phyloP scores from a whole-genome alignment of 1,284 basidiomycete species.

The Fomes fomentarius region DNA sequence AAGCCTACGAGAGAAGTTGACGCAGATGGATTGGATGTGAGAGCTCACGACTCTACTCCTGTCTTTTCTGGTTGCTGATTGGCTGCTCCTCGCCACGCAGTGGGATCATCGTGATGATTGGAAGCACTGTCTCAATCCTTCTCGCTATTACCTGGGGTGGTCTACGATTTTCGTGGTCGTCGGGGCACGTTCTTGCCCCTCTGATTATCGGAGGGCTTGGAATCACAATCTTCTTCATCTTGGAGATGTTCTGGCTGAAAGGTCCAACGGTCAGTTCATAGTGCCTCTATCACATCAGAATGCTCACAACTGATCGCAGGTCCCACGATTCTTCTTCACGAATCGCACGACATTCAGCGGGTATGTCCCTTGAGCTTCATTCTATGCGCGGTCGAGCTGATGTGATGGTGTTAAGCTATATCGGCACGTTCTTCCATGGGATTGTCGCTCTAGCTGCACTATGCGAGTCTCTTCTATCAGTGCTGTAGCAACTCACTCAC shows the following conservation, averaged over 20 bases:
- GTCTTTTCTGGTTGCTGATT: neutral
- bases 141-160: slow-evolving; percentile 24
- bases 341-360: slow-evolving; percentile 37
- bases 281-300: neutral
- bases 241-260: slow-evolving; percentile 15
- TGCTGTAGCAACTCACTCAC: neutral
- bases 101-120: neutral
- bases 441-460: slow-evolving; percentile 6
- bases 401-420: slow-evolving; percentile 23
- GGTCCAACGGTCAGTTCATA: slow-evolving; percentile 8
- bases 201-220: slow-evolving; percentile 23
- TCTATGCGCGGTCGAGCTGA: neutral
- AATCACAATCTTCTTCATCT: slow-evolving; percentile 16
- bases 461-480: slow-evolving; percentile 1
- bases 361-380: slow-evolving; percentile 3
- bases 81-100: neutral
- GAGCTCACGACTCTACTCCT: slow-evolving; percentile 18
- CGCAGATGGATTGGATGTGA: slow-evolving; percentile 40
- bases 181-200: slow-evolving; percentile 21
- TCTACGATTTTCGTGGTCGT: slow-evolving; percentile 20
- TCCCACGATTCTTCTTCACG: slow-evolving; percentile 34
- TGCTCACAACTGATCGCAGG: neutral
- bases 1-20: slow-evolving; percentile 32
- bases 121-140: neutral
- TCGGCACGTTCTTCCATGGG: slow-evolving; percentile 23